A percentile compares a stretch with the other conserved stretches of the same genome.
phyloP scores from a whole-genome alignment of 2,329 filamentous ascomycete genomes.

The Seiridium unicorne region DNA sequence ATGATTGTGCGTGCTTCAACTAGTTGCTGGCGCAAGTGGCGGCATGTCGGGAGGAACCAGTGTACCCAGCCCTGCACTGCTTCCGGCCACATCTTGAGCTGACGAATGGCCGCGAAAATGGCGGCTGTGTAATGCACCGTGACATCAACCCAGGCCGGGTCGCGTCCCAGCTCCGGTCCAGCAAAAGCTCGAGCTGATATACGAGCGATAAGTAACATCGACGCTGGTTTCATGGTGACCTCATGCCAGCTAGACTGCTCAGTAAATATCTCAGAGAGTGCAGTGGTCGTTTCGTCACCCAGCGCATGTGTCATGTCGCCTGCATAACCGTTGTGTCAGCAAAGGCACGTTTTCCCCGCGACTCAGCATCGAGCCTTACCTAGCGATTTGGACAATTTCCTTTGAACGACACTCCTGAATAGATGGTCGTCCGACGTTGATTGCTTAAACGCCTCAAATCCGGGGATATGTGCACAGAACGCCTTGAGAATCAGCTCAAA shows the following conservation, averaged over 20 bases:
- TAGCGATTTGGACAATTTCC: background rate
- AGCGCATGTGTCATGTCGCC: background rate
- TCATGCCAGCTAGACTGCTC: background rate
- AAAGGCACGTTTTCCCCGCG: background rate
- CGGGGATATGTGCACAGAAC: background rate
- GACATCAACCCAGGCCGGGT: background rate
- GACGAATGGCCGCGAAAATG: background rate
- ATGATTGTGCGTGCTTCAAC: background rate
- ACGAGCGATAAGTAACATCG: background rate
- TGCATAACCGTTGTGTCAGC: background rate
- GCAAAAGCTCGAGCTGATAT: slow-evolving; percentile 1
- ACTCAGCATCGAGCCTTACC: background rate
- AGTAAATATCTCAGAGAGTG: background rate
- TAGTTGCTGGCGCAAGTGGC: background rate
- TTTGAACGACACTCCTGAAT: background rate
- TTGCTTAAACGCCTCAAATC: background rate
- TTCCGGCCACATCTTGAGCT: background rate
- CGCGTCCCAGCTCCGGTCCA: background rate
- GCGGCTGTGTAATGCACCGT: background rate
- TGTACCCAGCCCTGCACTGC: background rate
- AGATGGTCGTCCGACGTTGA: background rate
- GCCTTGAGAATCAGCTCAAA: background rate
- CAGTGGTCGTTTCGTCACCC: background rate
- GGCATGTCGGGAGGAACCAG: slow-evolving; percentile 5
- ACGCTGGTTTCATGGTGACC: background rate